Evolutionary conservation across 139 green algal genomes (phyloP).

Genomic region (Prasinococcaceae sp.): DNA sequence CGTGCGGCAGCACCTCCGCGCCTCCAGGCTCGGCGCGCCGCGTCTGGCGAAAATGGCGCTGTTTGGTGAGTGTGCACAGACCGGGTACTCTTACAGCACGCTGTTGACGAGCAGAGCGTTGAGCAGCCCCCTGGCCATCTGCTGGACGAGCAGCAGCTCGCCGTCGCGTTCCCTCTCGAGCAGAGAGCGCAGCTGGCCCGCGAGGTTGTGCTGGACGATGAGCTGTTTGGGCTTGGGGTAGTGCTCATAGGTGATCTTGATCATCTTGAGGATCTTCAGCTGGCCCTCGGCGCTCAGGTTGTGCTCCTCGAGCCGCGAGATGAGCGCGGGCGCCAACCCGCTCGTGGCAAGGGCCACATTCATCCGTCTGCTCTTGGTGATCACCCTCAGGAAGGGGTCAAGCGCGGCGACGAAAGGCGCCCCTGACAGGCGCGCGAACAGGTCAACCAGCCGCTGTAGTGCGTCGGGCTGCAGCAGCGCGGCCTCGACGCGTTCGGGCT

Average conservation of each 20-base stretch:
- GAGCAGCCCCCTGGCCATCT: slow-evolving; percentile 24
- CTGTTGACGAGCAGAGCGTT: slow-evolving; percentile 26
- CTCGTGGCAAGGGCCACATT: slow-evolving; percentile 13
- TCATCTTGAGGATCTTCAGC: slow-evolving; percentile 24
- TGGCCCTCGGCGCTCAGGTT: slow-evolving; percentile 3
- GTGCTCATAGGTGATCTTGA: slow-evolving; percentile 29
- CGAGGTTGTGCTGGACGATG: slow-evolving; percentile 17
- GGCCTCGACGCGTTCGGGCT: slow-evolving; percentile 23
- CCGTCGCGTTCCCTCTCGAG: slow-evolving; percentile 15
- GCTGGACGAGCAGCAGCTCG: slow-evolving; percentile 19
- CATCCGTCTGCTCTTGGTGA: slow-evolving; percentile 10
- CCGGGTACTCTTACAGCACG: slow-evolving; percentile 17
- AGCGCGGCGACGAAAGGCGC: slow-evolving; percentile 5
- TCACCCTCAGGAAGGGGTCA: slow-evolving; percentile 21
- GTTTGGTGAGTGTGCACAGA: no score
- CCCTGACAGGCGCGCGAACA: not conserved
- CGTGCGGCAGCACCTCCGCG: no score
- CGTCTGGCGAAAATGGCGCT: no score
- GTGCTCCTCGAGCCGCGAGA: slow-evolving; percentile 13
- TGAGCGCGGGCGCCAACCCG: slow-evolving; percentile 12
- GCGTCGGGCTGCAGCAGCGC: slow-evolving; percentile 12
- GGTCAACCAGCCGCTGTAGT: slow-evolving; percentile 2
- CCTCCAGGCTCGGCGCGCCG: no score
- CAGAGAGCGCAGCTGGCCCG: slow-evolving; percentile 18
- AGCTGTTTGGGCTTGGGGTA: slow-evolving; percentile 26